phyloP scores from a whole-genome alignment of 2,329 filamentous ascomycete species.

The Gaeumannomyces tritici region DNA sequence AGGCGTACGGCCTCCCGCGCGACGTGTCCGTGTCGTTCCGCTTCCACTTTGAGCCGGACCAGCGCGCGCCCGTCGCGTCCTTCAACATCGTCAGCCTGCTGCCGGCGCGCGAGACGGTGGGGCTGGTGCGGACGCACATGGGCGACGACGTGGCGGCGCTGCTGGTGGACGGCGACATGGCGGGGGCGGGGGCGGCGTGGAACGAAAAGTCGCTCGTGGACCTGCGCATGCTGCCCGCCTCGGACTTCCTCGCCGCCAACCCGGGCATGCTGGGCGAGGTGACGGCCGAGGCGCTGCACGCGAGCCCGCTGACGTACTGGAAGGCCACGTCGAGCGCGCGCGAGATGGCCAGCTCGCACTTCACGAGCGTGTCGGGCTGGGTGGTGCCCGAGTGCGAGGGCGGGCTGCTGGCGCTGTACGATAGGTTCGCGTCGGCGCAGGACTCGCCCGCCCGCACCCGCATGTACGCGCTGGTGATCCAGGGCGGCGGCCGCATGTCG shows the following conservation, averaged over 20 bases:
- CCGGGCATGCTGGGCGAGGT: constrained; percentile 10
- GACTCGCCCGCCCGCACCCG: neutral
- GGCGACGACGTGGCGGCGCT: neutral
- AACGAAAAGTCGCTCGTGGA: neutral
- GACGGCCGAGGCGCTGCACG: constrained; percentile 1
- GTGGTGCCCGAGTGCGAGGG: neutral
- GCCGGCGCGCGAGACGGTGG: neutral
- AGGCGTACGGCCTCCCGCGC: neutral
- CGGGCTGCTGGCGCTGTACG: neutral
- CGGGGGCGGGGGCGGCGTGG: neutral
- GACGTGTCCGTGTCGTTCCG: constrained; percentile 2
- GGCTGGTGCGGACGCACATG: neutral
- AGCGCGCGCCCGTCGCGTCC: neutral
- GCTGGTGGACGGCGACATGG: neutral
- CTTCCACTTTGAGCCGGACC: constrained; percentile 1
- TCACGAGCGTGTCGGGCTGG: constrained; percentile 1
- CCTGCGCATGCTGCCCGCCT: constrained; percentile 1
- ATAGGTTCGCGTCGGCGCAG: neutral
- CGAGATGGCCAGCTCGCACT: constrained; percentile 1
- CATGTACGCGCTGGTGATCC: constrained; percentile 2
- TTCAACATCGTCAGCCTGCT: constrained; percentile 2
- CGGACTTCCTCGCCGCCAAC: constrained; percentile 23
- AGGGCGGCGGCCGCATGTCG: neutral
- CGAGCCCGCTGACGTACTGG: neutral
- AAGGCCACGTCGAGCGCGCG: neutral